Conservation (phyloP, 148 eudicot species). For the Silene uniflora region DNA sequence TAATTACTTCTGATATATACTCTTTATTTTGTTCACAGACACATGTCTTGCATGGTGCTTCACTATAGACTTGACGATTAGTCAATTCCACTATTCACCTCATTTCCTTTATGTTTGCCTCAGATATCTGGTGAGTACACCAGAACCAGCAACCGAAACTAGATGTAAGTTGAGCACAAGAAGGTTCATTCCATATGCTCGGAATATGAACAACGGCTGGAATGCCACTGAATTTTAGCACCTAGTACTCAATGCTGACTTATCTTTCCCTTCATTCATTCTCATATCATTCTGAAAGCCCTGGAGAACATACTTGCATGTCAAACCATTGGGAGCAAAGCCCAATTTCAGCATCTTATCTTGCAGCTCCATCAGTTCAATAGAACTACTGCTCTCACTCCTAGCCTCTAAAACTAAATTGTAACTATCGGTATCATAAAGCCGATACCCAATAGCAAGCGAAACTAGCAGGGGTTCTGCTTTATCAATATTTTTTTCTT, state of each 20-base stretch:
- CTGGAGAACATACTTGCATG: conserved; percentile 57
- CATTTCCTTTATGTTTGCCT: neutral
- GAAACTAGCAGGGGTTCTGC: conserved; percentile 52
- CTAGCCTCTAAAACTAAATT: conserved; percentile 46
- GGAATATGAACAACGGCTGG: neutral
- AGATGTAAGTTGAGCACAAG: neutral
- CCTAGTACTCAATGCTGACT: neutral
- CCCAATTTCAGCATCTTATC: conserved; percentile 70
- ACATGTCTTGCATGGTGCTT: neutral
- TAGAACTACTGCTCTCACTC: conserved; percentile 42
- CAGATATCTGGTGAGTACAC: neutral
- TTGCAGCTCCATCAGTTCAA: conserved; percentile 58
- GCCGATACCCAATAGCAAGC: conserved; percentile 43
- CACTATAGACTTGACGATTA: too few relatives aligned
- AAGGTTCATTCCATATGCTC: neutral
- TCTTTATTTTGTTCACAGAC: neutral
- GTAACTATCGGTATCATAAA: conserved; percentile 57
- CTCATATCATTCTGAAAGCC: conserved; percentile 43
- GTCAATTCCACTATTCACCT: neutral
- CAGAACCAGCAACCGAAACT: neutral
- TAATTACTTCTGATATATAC: neutral
- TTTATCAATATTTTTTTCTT: conserved; percentile 35
- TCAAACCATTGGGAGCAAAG: conserved; percentile 54
- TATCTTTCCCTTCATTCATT: conserved; percentile 14
- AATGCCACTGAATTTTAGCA: neutral